phyloP scores from a whole-genome alignment of 306 rosid genomes.

The Hylodesmum podocarpum region DNA sequence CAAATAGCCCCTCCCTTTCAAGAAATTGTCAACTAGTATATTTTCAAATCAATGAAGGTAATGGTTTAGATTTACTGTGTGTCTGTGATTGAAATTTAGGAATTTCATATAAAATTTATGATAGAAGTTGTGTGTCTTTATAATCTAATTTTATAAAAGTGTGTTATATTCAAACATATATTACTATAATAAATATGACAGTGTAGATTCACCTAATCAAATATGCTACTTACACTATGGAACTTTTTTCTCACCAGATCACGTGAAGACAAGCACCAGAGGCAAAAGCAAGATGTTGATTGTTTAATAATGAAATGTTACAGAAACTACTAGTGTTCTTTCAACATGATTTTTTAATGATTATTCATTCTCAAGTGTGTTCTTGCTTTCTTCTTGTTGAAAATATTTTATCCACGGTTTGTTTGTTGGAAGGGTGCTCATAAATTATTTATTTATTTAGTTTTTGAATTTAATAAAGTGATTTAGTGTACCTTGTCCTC shows the following conservation, averaged over 20 bases:
- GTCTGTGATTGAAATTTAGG: not conserved
- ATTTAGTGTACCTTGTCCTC: constrained; percentile 10
- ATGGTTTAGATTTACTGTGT: not conserved
- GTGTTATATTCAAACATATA: no score
- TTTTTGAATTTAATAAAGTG: not conserved
- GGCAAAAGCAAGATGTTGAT: constrained; percentile 30
- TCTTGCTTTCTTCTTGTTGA: constrained; percentile 6
- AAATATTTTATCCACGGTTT: constrained; percentile 1
- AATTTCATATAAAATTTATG: not conserved
- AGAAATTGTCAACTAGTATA: not conserved
- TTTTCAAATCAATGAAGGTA: not conserved
- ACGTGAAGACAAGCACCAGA: constrained; percentile 40
- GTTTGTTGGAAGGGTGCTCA: constrained; percentile 16
- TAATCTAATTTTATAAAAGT: no score
- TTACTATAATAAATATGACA: not conserved
- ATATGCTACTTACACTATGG: not conserved
- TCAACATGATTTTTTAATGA: not conserved
- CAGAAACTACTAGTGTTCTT: constrained; percentile 25
- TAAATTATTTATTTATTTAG: not conserved
- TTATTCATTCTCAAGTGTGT: constrained; percentile 16
- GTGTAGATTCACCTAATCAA: constrained; percentile 29
- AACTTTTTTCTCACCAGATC: constrained; percentile 25
- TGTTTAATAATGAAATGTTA: constrained; percentile 41
- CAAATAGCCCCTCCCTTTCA: constrained; percentile 37
- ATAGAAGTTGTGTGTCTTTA: no score